Base-by-base conservation (phyloP, 345 rosid genomes). In the Boechera stricta region DNA sequence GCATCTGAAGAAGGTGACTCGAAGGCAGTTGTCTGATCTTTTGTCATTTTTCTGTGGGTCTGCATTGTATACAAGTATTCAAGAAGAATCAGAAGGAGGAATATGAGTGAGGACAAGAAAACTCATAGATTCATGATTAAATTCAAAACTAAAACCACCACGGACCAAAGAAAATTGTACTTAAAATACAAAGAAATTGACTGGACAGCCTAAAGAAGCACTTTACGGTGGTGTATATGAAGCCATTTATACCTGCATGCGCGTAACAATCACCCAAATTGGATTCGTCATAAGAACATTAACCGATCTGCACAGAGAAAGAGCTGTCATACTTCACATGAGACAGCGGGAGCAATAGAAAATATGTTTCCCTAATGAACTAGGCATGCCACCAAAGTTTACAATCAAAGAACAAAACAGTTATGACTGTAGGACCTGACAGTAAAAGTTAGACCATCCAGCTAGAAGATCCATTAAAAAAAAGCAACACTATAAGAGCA, bases 271-370 rank as follows among this genome's bases (percentile, higher is more conserved):
- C 55, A 95, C 92, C 99, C 99, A 95, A 59, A 95, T 90, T 24
- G 99, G 99, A 77, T 86, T 95, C 55, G 98, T 95, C 87, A 91
- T 65, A 33, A 95, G 85, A 81, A 95, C 99, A 86, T 95, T 95
- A 59, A 90, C 87, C 51, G 90, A 84, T 84, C 99, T 95, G 80
- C 72, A 81, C 13, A 77, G 45, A 52, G 38, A 83, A 74, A 72
- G 64, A 80, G 51, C 29, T 67, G 54, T 53, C 32, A 32, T 33
- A n/a, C 44, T 60, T 72, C 64, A 81, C 69, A 71, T 48, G 57
- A 21, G 64, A 69, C 35, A 15, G 18, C 6, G 7, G 28, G 41
- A 36, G 29, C 35, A 52, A 68, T 48, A 49, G 36, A 67, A 65
- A 55, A 59, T 29, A 61, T 33, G 4, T 31, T 13, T 49, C 35